Evolutionary conservation across 305 asterid species (phyloP).

Genomic region (Fraxinus dipetala): DNA sequence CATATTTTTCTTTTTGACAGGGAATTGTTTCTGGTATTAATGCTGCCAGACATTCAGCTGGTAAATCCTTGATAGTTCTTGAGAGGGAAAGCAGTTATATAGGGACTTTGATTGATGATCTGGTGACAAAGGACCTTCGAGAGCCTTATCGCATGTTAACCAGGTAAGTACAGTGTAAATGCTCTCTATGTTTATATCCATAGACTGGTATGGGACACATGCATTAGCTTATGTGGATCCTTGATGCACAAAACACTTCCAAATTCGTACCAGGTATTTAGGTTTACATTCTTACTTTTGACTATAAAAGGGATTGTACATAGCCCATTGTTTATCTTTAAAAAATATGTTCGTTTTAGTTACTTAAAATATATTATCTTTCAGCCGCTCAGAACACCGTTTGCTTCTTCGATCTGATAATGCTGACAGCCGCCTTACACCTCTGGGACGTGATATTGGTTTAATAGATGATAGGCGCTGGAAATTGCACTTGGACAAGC

Average conservation of each 20-base stretch:
- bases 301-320: not conserved
- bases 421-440: slow-evolving; percentile 97
- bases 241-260: not conserved
- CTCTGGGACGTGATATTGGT: slow-evolving; percentile 89
- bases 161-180: slow-evolving; percentile 43
- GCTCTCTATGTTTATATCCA: slow-evolving; percentile 9
- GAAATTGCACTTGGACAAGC: slow-evolving; percentile 82
- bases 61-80: slow-evolving; percentile 77
- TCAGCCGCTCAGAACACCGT: slow-evolving; percentile 96
- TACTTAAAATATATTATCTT: slow-evolving; percentile 10
- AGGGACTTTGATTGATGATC: slow-evolving; percentile 95
- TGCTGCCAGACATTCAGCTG: slow-evolving; percentile 90
- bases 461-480: slow-evolving; percentile 79
- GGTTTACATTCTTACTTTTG: not conserved
- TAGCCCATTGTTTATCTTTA: not conserved
- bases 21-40: slow-evolving; percentile 94
- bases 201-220: not conserved
- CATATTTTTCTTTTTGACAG: slow-evolving; percentile 38
- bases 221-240: not conserved
- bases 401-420: slow-evolving; percentile 90
- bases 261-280: not conserved
- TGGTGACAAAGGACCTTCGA: slow-evolving; percentile 97
- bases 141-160: slow-evolving; percentile 99
- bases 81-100: slow-evolving; percentile 98
- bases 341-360: slow-evolving; percentile 4